Conservation (phyloP, 768 basidiomycete genomes). For the Pisolithus tinctorius region DNA sequence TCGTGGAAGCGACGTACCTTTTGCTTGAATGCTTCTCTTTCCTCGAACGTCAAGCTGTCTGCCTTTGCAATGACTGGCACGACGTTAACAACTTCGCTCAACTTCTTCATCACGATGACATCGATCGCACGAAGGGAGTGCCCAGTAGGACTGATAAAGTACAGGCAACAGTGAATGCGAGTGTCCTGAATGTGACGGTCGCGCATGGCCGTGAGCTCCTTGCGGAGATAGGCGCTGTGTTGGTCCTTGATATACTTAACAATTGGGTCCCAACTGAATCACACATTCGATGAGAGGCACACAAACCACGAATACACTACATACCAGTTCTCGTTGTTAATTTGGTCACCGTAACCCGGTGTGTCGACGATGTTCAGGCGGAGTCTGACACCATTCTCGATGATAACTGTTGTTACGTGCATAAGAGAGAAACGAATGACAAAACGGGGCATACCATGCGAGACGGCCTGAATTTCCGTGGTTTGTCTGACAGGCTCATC, state of each 20-base stretch:
- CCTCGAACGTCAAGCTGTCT: conserved; percentile 89
- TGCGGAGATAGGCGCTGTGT: conserved; percentile 96
- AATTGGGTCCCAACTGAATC: conserved; percentile 93
- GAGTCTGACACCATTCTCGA: conserved; percentile 92
- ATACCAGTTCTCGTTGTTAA: conserved; percentile 98
- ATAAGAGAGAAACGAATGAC: conserved; percentile 6
- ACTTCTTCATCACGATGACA: conserved; percentile 97
- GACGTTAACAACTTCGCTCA: conserved; percentile 98
- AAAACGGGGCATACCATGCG: conserved; percentile 63
- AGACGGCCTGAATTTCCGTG: conserved; percentile 92
- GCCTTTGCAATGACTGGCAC: conserved; percentile 98
- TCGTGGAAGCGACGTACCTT: conserved; percentile 44
- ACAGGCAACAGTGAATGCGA: conserved; percentile 95
- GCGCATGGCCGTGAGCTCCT: conserved; percentile 97
- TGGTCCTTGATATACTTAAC: conserved; percentile 99
- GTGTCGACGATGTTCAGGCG: conserved; percentile 98
- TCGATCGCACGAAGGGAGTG: conserved; percentile 95
- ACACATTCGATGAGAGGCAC: conserved; percentile 1
- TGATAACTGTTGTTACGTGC: conserved; percentile 58
- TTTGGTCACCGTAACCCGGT: conserved; percentile 95
- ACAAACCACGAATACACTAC: conserved; percentile 18
- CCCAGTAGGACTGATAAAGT: conserved; percentile 99
- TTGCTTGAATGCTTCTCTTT: conserved; percentile 88
- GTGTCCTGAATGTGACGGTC: conserved; percentile 99
- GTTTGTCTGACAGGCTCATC: conserved; percentile 92